Evolutionary conservation across 805 yeast genomes (phyloP), one percentile per base, ranked within the genome.

Genomic region (Nakazawaea wickerhamii): DNA sequence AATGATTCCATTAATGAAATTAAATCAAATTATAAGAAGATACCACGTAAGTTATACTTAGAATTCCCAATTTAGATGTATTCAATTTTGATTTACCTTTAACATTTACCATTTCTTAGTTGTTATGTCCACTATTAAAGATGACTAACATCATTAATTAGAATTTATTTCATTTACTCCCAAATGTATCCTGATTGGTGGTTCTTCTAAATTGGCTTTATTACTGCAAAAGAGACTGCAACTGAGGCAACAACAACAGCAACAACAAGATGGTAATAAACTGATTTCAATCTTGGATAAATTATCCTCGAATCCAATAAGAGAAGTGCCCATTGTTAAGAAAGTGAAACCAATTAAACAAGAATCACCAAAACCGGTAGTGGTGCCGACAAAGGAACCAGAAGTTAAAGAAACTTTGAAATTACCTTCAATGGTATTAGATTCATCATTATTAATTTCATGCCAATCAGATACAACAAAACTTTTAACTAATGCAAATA

Each of bases 1-100:
- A 75, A 71, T 4, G 70, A 70, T 10, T 58, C 86, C 0, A 49
- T 79, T 6, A 65, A 61, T 25, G 81, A 78, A 45, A 55, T 75
- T 36, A 69, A 68, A 45, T 50, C 44, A n/a, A 45, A 52, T 38
- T 60, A 44, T 45, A 57, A 57, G 46, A 51, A 57, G 50, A 54
- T 49, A 25, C 35, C 32, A 34, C 27, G 49, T 46, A 45, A 36
- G 63, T 58, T 51, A 46, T 10, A 22, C 26, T 37, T 27, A 18
- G 25, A 22, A 6, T 22, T 38, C n/a, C 17, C 15, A 5, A 20
- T n/a, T 21, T 11, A 26, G 9, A 26, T 15, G 20, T 27, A 9
- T 36, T 36, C 23, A 17, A 7, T 36, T 25, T 25, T n/a, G 15
- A 28, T 6, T 28, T 10, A 15, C 6, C 27, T 25, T 28, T 28